Base-by-base conservation (phyloP, 768 basidiomycete species). In the Tephrocybe sp. region DNA sequence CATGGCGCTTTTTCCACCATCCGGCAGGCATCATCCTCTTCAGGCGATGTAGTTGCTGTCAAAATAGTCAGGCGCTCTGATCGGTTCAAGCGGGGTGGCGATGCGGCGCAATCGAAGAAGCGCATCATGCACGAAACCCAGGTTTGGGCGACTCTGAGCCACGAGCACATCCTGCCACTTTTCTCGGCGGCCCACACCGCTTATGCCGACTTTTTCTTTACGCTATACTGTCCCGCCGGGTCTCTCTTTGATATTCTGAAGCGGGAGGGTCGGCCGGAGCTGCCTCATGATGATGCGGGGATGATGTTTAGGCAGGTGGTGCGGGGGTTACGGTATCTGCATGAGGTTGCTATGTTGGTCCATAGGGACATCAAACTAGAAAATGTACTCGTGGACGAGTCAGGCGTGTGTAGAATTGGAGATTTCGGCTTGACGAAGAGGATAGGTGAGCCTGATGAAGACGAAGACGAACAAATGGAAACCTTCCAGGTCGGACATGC, bases 301-400 rank as follows among this genome's bases (percentile, higher is more conserved):
- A 86, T 83, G 76, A 84, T 92, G 79, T 92, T 94, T 63, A 77
- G 86, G 46, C 91, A 95, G 73, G 79, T 95, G 57, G 89, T 91
- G 43, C 74, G 86, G 47, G 92, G 89, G 16, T 68, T 94, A 62
- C 78, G 83, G 44, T 94, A 94, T 69, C 68, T 96, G 62, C 92
- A 96, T 65, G 81, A 86, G 51, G 79, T 80, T 34, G 86, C 83
- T 22, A 69, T 77, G 7, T 81, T 87, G 58, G 87, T 95, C 46
- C 96, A 99, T 71, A 82, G 93, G 59, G 97, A 99, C 70, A 74
- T 99, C 66, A 99, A 99, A 73, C 81, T 97, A 51, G 97, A 98
- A 70, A 99, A 99, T 71, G 84, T 98, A 41, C 81, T 98, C 35
- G 85, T 95, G 45, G 92, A 95, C 65, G 88, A 91, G 64, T 83